Base-by-base conservation (phyloP, 257 asterid genomes). In the Capsicum baccatum region DNA sequence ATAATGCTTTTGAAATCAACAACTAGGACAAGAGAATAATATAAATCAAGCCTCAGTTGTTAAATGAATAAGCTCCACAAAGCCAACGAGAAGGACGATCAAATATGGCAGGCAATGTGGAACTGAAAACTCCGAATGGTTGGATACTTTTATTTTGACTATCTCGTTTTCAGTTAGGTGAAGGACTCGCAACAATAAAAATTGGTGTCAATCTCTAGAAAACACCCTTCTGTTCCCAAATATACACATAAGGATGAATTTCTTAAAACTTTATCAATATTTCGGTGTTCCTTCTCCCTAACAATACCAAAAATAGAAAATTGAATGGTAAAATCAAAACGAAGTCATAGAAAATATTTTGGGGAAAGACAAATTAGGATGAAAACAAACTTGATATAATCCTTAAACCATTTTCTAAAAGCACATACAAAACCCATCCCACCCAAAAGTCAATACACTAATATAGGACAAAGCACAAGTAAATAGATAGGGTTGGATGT, bases 1-100 rank as follows among this genome's bases (percentile, higher is more conserved):
- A 12, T 26, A 64, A 64, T 64, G 39, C 58, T 47, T 71, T n/a
- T 71, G 11, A 71, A 71, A 71, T n/a, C 79, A 71, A 71, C n/a
- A 73, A 39, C 80, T 47, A 50, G 19, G n/a, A 73, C 42, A n/a
- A 73, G 59, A n/a, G 12, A 73, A 67, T 37, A 15, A 35, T 35
- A 35, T 13, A 4, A 35, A 67, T 13, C 21, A 1, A 67, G 14
- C 37, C 35, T 60, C 37, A n/a, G 50, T 14, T 12, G 0, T 33
- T 33, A 64, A 33, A 9, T 64, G 21, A 67, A 7, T 35, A 67
- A 67, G n/a, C 19, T 67, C 44, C 74, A 35, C 50, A 35, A 14
- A 14, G 50, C 50, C 74, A 67, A 67, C 14, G 19, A 67, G 4
- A 67, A 55, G 50, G 50, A 67, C 6, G 50, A 67, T 37, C 74